Evolutionary conservation across 768 basidiomycete species (phyloP).

Genomic region (Naganishia kalamii): DNA sequence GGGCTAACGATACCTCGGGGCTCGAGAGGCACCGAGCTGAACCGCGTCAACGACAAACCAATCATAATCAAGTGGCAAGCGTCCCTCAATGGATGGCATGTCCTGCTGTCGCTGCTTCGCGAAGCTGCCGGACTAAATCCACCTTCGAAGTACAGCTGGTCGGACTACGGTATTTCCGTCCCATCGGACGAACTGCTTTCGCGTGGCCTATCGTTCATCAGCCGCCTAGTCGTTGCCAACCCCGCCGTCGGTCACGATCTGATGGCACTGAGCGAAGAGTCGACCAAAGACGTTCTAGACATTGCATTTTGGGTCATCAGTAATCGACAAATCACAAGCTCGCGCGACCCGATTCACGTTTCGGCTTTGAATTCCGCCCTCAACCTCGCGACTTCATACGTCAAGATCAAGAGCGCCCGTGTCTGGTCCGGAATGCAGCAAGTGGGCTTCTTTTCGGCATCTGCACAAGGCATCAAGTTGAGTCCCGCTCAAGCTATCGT

Average conservation of each 20-base stretch:
- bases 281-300: background rate
- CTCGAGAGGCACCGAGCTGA: conserved; percentile 8
- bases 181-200: conserved; percentile 2
- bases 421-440: conserved; percentile 2
- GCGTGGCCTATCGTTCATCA: background rate
- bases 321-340: conserved; percentile 4
- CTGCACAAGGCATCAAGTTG: background rate
- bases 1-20: conserved; percentile 13
- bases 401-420: background rate
- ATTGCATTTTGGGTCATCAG: conserved; percentile 1
- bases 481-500: background rate
- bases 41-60: conserved; percentile 12
- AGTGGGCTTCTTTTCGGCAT: background rate
- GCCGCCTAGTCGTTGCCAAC: background rate
- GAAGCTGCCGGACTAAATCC: background rate
- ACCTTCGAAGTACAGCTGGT: background rate
- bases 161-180: conserved; percentile 2
- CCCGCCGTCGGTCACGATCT: background rate
- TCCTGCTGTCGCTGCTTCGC: conserved; percentile 16
- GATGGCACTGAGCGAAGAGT: background rate
- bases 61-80: conserved; percentile 17
- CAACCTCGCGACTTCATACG: background rate
- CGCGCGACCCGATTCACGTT: conserved; percentile 1
- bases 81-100: conserved; percentile 11
- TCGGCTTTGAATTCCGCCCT: background rate